phyloP scores from a whole-genome alignment of 306 rosid genomes.

The Astragalus glycyphyllos region DNA sequence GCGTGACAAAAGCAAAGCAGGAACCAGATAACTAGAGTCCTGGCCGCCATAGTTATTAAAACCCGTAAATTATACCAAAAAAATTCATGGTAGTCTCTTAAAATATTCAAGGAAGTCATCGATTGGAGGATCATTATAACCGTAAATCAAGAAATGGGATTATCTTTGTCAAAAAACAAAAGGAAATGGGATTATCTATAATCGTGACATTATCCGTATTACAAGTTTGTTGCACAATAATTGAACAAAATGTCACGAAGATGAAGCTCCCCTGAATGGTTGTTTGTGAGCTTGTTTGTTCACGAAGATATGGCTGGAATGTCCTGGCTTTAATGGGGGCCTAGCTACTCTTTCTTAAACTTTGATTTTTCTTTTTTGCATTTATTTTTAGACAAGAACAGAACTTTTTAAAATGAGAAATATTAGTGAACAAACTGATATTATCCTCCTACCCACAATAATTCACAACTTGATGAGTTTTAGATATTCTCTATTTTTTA shows the following conservation, averaged over 20 bases:
- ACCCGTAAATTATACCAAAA: not conserved
- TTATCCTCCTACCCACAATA: no score
- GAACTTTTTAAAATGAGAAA: no score
- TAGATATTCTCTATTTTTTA: no score
- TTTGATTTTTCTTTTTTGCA: no score
- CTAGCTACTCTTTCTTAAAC: not conserved
- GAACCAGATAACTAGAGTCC: constrained; percentile 14
- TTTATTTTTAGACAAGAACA: no score
- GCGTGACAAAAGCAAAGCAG: constrained; percentile 21
- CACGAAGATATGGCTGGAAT: not conserved
- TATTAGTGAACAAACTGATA: no score
- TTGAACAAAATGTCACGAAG: not conserved
- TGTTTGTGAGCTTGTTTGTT: not conserved
- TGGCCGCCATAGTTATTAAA: constrained; percentile 4
- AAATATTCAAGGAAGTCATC: constrained; percentile 21
- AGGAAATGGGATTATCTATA: not conserved
- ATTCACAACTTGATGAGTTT: no score
- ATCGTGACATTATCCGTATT: constrained; percentile 16
- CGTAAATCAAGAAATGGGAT: not conserved
- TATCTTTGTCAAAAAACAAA: no score
- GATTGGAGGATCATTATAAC: constrained; percentile 19
- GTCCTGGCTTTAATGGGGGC: not conserved
- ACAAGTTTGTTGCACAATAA: not conserved
- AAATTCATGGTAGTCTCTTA: not conserved
- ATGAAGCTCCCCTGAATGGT: not conserved